Conservation (phyloP, 2,329 filamentous ascomycete species). For the Calcarisporium arbuscula region DNA sequence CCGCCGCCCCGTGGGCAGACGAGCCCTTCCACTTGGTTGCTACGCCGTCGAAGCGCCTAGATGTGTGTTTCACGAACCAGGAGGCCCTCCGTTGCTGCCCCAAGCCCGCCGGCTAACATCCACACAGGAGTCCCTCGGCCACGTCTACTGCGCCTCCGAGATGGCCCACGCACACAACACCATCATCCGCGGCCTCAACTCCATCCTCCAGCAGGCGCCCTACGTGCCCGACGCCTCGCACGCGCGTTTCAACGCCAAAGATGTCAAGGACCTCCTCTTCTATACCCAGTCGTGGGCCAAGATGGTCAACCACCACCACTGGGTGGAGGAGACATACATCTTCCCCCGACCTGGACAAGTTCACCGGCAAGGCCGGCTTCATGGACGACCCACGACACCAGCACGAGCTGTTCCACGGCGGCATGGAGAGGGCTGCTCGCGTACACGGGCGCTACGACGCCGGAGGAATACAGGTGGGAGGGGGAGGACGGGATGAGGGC, state of each 20-base stretch:
- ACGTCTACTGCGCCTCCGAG: slow-evolving; percentile 9
- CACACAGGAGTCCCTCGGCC: slow-evolving; percentile 4
- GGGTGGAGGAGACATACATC: slow-evolving; percentile 24
- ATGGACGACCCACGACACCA: slow-evolving; percentile 27
- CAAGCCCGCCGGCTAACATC: neutral
- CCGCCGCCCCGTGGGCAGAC: slow-evolving; percentile 7
- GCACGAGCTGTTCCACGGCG: slow-evolving; percentile 24
- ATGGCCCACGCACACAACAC: slow-evolving; percentile 25
- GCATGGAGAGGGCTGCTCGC: slow-evolving; percentile 18
- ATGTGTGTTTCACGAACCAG: slow-evolving; percentile 4
- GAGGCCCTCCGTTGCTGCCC: neutral
- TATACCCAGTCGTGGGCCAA: slow-evolving; percentile 25
- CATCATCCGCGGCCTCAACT: slow-evolving; percentile 23
- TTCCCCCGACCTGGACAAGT: slow-evolving; percentile 27
- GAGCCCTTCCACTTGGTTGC: slow-evolving; percentile 5
- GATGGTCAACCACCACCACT: slow-evolving; percentile 28
- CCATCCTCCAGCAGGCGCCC: slow-evolving; percentile 25
- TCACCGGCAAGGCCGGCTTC: slow-evolving; percentile 19
- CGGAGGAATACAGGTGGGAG: slow-evolving; percentile 16
- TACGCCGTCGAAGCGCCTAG: slow-evolving; percentile 5
- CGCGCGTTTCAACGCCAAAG: too few species aligned
- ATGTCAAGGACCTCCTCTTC: slow-evolving; percentile 10
- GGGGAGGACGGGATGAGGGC: slow-evolving; percentile 17
- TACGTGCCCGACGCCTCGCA: slow-evolving; percentile 11
- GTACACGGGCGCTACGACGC: slow-evolving; percentile 17